A percentile compares a stretch with the other conserved stretches of the same genome.
phyloP scores from a whole-genome alignment of 352 stramenopile species.

The Phytophthora fragariaefolia region DNA sequence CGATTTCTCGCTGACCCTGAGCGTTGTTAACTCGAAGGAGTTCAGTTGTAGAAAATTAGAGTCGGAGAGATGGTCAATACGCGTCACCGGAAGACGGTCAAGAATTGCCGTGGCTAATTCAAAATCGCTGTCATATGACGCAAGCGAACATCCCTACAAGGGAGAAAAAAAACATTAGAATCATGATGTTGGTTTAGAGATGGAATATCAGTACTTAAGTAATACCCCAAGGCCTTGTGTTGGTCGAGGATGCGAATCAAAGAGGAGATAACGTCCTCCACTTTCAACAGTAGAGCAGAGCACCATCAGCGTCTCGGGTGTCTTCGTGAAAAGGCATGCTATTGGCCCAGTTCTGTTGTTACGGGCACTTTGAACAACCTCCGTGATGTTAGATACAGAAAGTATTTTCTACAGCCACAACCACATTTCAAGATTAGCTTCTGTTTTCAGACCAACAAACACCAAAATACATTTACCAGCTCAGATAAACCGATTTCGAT shows the following conservation, averaged over 20 bases:
- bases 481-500: neutral
- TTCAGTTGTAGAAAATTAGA: neutral
- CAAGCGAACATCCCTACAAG: neutral
- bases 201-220: neutral
- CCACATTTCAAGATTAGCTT: too few relatives aligned
- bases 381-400: neutral
- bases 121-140: neutral
- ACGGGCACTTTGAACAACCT: neutral
- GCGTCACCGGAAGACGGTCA: neutral
- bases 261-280: neutral
- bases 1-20: neutral
- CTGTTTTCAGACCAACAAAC: too few relatives aligned
- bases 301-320: neutral
- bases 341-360: neutral
- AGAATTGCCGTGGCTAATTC: neutral
- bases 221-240: neutral
- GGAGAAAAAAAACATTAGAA: too few relatives aligned
- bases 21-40: neutral
- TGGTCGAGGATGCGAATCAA: neutral
- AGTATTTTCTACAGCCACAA: neutral
- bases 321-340: neutral
- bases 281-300: neutral
- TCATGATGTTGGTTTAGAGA: too few relatives aligned
- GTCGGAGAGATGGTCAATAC: neutral
- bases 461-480: too few relatives aligned